Conservation (phyloP, 78 protist species). For the Dictyostelium capitatum region DNA sequence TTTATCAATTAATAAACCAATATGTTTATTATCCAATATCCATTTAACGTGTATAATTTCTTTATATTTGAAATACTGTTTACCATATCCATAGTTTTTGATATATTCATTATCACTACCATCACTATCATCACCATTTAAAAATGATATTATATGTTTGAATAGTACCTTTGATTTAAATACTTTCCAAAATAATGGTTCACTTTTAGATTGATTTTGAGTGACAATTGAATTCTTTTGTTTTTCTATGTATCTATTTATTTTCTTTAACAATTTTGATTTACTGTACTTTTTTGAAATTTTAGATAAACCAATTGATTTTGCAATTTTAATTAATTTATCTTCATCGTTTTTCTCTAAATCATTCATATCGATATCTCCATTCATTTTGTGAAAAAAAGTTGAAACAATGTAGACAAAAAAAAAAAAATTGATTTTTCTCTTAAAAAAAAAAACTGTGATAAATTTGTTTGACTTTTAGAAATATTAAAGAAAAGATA, state of each 20-base stretch:
- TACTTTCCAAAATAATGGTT: neutral
- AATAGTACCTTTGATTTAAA: neutral
- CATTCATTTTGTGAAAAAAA: too few relatives aligned
- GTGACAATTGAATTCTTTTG: neutral
- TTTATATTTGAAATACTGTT: neutral
- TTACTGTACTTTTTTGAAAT: neutral
- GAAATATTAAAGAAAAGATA: too few relatives aligned
- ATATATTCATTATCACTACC: neutral
- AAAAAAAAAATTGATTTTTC: too few relatives aligned
- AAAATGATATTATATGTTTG: neutral
- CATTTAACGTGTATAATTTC: slow-evolving; percentile 5
- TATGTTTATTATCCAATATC: neutral
- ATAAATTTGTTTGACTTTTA: too few relatives aligned
- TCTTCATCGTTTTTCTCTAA: neutral
- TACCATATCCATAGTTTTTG: neutral
- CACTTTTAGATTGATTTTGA: neutral
- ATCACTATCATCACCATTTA: neutral
- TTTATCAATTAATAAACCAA: neutral
- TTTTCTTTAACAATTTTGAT: neutral
- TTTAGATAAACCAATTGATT: neutral
- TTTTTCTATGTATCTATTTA: neutral
- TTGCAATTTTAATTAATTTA: neutral
- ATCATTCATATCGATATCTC: too few relatives aligned
- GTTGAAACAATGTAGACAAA: too few relatives aligned
- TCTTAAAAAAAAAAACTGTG: too few relatives aligned